These are phyloP conservation scores for Pythium pyrilobum DNA, from an alignment of 352 stramenopile genomes.

Conservation along the genomic window DNA sequence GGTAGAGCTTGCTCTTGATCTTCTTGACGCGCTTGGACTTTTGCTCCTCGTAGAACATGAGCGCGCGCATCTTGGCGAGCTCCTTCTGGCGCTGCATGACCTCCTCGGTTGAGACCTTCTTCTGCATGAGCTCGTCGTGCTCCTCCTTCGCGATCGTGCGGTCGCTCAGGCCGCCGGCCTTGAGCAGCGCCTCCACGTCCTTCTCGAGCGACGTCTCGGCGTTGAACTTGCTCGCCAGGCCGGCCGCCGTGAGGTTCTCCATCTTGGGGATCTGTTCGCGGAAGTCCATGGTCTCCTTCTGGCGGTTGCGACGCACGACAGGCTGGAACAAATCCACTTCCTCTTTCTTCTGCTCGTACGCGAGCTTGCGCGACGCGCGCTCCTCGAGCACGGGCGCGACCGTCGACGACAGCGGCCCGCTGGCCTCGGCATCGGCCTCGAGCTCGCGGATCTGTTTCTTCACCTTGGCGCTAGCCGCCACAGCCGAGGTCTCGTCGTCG, in stretches of 20 bases:
- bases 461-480: constrained; percentile 31
- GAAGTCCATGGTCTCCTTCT: constrained; percentile 95
- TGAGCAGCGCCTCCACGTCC: constrained; percentile 59
- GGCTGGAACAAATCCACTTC: constrained; percentile 89
- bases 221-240: constrained; percentile 91
- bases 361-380: constrained; percentile 83
- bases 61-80: constrained; percentile 93
- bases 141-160: constrained; percentile 61
- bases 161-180: constrained; percentile 48
- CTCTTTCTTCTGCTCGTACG: constrained; percentile 85
- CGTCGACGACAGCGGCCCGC: constrained; percentile 49
- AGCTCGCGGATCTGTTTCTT: constrained; percentile 72
- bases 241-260: constrained; percentile 76
- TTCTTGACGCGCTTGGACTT: constrained; percentile 98
- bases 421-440: constrained; percentile 55
- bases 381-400: constrained; percentile 80
- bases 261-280: constrained; percentile 82
- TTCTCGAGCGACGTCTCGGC: constrained; percentile 90
- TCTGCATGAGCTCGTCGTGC: constrained; percentile 62
- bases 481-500: constrained; percentile 13
- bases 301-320: constrained; percentile 87
- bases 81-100: constrained; percentile 86
- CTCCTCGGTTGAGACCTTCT: constrained; percentile 70
- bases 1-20: constrained; percentile 99
- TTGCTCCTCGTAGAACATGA: constrained; percentile 99